Percentiles rank a stretch among this genome's conserved stretches.
These are phyloP conservation scores for Candida sithepensis DNA, from an alignment of 805 yeast species.

Conservation along the genomic window DNA sequence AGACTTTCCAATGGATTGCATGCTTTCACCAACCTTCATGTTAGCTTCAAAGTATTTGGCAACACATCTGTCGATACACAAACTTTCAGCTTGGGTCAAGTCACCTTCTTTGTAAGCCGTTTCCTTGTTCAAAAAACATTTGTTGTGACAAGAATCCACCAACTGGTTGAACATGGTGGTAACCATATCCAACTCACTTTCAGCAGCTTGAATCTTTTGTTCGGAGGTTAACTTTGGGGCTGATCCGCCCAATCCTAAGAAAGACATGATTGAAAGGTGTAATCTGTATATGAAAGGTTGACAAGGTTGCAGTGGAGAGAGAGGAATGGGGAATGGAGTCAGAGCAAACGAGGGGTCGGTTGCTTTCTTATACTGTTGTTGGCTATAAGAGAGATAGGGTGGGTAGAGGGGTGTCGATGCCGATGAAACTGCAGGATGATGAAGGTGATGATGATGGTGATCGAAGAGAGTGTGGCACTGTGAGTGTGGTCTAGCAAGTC, in stretches of 20 bases:
- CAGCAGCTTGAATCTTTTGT: slow-evolving; percentile 86
- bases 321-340: neutral
- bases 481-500: too few relatives aligned
- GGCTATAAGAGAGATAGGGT: too few relatives aligned
- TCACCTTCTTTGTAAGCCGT: slow-evolving; percentile 66
- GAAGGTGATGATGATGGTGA: too few relatives aligned
- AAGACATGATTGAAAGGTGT: slow-evolving; percentile 44
- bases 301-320: neutral
- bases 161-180: slow-evolving; percentile 94
- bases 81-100: slow-evolving; percentile 72
- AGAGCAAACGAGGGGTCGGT: too few relatives aligned
- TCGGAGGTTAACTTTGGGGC: slow-evolving; percentile 71
- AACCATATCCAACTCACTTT: slow-evolving; percentile 94
- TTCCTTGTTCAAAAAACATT: slow-evolving; percentile 63
- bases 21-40: slow-evolving; percentile 83
- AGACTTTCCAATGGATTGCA: slow-evolving; percentile 36
- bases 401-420: too few relatives aligned
- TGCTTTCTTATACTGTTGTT: too few relatives aligned
- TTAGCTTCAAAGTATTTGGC: slow-evolving; percentile 92
- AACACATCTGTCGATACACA: slow-evolving; percentile 94
- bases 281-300: neutral
- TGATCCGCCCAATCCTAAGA: slow-evolving; percentile 72
- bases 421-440: too few relatives aligned
- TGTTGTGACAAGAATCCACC: slow-evolving; percentile 83
- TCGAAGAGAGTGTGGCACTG: too few relatives aligned